Percentiles rank a stretch among this genome's conserved stretches.
Evolutionary conservation across 768 basidiomycete genomes (phyloP).

Genomic region (Kwoniella heveanensis): DNA sequence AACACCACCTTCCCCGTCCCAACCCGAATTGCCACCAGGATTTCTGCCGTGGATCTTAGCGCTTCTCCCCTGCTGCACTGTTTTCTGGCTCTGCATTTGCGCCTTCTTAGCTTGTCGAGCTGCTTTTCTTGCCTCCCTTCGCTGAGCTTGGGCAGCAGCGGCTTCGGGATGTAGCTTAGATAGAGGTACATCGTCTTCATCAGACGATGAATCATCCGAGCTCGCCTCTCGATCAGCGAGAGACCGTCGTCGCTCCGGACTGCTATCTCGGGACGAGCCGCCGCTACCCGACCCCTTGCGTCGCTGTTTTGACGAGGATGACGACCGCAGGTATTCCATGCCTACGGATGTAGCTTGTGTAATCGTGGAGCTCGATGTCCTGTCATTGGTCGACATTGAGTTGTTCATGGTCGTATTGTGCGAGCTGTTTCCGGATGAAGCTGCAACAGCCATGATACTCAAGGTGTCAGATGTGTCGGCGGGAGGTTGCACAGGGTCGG

Average conservation of each 20-base stretch:
- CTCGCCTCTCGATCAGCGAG: slow-evolving; percentile 2
- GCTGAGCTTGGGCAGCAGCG: slow-evolving; percentile 33
- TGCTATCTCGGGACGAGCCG: slow-evolving; percentile 17
- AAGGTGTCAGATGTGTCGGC: slow-evolving; percentile 8
- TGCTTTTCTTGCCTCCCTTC: slow-evolving; percentile 12
- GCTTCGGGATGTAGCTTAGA: slow-evolving; percentile 49
- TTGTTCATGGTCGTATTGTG: slow-evolving; percentile 14
- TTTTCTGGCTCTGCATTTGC: slow-evolving; percentile 1
- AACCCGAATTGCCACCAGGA: slow-evolving; percentile 37
- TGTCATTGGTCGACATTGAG: slow-evolving; percentile 20
- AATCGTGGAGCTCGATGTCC: slow-evolving; percentile 16
- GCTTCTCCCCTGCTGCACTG: neutral
- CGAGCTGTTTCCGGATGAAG: slow-evolving; percentile 22
- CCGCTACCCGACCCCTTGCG: slow-evolving; percentile 8
- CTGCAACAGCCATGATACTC: slow-evolving; percentile 27
- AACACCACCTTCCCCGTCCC: slow-evolving; percentile 54
- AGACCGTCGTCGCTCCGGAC: slow-evolving; percentile 5
- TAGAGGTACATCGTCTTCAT: slow-evolving; percentile 38
- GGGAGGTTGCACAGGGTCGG: neutral
- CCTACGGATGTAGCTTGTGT: slow-evolving; percentile 16
- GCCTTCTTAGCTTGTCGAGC: slow-evolving; percentile 8
- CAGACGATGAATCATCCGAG: slow-evolving; percentile 6
- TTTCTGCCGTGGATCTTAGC: slow-evolving; percentile 30
- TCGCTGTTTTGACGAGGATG: slow-evolving; percentile 7
- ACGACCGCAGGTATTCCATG: slow-evolving; percentile 12